Conservation (phyloP, 2,329 filamentous ascomycete genomes). For the Dactylellina parvicollis region DNA sequence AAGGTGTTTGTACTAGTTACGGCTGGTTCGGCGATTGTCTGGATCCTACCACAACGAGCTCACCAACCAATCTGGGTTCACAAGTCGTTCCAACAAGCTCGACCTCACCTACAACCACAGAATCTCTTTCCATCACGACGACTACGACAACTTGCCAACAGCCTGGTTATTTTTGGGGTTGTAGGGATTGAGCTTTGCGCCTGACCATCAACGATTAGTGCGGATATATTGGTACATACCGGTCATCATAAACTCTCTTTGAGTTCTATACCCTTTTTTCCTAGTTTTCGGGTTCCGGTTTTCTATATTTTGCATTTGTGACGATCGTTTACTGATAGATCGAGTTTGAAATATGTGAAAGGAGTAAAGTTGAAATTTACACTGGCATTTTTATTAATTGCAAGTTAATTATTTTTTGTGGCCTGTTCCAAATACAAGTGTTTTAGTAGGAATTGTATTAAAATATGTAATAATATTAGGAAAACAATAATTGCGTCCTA, state of each 20-base stretch:
- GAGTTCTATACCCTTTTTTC: too few species aligned
- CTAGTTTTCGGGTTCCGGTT: too few species aligned
- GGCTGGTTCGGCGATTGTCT: constrained; percentile 58
- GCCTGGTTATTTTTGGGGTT: constrained; percentile 53
- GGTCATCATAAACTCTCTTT: neutral
- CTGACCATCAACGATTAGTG: neutral
- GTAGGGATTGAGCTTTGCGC: constrained; percentile 43
- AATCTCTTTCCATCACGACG: constrained; percentile 48
- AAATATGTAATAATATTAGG: neutral
- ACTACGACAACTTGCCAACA: constrained; percentile 34
- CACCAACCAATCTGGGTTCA: too few species aligned
- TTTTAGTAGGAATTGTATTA: neutral
- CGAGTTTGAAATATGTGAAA: too few species aligned
- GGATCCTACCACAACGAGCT: constrained; percentile 54
- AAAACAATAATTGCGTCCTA: neutral
- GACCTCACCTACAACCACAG: constrained; percentile 54
- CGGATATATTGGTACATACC: neutral
- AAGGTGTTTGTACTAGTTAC: constrained; percentile 55
- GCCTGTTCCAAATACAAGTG: too few species aligned
- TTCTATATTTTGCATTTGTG: too few species aligned
- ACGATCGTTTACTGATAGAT: too few species aligned
- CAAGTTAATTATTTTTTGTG: neutral
- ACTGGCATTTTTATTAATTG: neutral
- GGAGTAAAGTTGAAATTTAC: too few species aligned
- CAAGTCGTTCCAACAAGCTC: constrained; percentile 55